These are phyloP conservation scores for Mucor plumbeus DNA, from an alignment of 371 early-diverging fungal species.

Conservation along the genomic window DNA sequence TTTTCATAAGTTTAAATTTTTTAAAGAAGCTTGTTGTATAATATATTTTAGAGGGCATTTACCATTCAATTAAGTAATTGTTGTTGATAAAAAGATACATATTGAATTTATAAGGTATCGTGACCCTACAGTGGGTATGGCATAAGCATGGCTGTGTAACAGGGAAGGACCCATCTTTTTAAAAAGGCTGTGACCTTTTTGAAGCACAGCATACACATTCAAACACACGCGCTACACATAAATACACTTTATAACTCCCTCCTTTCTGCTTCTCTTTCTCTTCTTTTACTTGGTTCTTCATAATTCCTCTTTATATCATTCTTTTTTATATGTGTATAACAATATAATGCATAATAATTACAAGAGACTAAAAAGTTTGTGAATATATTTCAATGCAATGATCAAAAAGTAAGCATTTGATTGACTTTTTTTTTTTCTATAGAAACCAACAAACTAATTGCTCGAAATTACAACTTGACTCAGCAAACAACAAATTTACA, in stretches of 20 bases:
- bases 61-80: not conserved
- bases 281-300: not conserved
- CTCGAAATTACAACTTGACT: constrained; percentile 2
- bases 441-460: not conserved
- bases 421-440: not conserved
- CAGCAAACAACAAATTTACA: not conserved
- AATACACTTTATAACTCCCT: not conserved
- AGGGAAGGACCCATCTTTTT: constrained; percentile 3
- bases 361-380: not conserved
- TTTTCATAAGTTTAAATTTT: too few relatives aligned
- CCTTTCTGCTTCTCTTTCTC: not conserved
- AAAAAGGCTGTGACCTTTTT: constrained; percentile 7
- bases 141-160: constrained; percentile 4
- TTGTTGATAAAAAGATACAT: not conserved
- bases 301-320: not conserved
- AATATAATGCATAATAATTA: not conserved
- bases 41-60: not conserved
- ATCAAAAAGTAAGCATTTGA: not conserved
- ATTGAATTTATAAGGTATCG: not conserved
- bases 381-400: not conserved
- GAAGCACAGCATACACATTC: not conserved
- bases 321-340: constrained; percentile 3
- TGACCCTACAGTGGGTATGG: not conserved
- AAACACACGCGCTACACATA: not conserved
- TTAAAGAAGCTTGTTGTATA: too few relatives aligned